Conservation (phyloP, 2,329 filamentous ascomycete genomes). For the Cladosporium sp. region DNA sequence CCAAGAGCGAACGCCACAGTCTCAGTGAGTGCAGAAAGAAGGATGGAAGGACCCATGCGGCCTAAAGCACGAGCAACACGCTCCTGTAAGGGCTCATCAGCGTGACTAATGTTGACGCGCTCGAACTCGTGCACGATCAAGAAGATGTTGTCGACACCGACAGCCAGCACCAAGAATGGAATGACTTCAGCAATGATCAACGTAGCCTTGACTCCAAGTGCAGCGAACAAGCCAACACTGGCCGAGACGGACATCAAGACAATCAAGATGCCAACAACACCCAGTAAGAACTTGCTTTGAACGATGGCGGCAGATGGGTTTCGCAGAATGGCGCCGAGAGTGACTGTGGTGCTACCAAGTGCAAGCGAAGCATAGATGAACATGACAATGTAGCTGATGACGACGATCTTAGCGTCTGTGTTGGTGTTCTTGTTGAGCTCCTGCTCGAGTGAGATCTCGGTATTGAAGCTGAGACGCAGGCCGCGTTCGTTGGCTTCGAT, state of each 20-base stretch:
- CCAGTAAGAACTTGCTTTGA: conserved; percentile 94
- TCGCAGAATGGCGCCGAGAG: conserved; percentile 70
- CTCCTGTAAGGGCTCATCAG: conserved; percentile 82
- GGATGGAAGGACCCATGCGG: conserved; percentile 93
- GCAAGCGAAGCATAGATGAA: conserved; percentile 95
- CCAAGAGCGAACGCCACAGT: conserved; percentile 91
- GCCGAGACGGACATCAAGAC: conserved; percentile 97
- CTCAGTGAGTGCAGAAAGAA: conserved; percentile 92
- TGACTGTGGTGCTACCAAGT: conserved; percentile 82
- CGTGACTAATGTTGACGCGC: conserved; percentile 86
- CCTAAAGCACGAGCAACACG: conserved; percentile 86
- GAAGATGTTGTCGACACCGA: conserved; percentile 99
- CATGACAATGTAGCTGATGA: conserved; percentile 98
- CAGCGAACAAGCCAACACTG: conserved; percentile 92
- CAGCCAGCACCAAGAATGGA: conserved; percentile 91
- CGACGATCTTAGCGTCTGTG: conserved; percentile 94
- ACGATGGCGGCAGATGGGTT: conserved; percentile 85
- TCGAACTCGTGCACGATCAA: conserved; percentile 98
- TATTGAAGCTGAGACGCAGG: conserved; percentile 87
- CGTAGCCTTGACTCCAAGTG: conserved; percentile 87
- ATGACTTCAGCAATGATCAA: conserved; percentile 98
- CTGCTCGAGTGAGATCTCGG: conserved; percentile 90
- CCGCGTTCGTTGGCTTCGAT: conserved; percentile 75
- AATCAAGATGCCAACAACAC: conserved; percentile 91
- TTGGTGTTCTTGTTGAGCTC: conserved; percentile 98